phyloP scores from a whole-genome alignment of 306 rosid species.

The Alnus glutinosa region DNA sequence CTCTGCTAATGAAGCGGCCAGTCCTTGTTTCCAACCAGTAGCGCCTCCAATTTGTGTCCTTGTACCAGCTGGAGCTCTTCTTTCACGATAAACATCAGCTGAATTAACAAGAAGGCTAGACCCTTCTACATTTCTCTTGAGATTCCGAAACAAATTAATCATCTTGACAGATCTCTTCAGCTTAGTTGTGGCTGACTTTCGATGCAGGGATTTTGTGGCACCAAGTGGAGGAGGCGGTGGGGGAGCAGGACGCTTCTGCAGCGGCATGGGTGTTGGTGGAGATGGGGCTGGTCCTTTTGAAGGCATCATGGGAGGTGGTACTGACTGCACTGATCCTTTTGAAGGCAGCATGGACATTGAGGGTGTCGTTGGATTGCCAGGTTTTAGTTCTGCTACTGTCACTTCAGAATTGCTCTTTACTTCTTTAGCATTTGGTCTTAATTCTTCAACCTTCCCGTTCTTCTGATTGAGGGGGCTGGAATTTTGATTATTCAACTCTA shows the following conservation, averaged over 20 bases:
- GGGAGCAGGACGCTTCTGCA: background rate
- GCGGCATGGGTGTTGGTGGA: background rate
- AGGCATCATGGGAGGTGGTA: slow-evolving; percentile 11
- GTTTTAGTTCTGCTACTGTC: background rate
- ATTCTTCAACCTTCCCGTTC: slow-evolving; percentile 1
- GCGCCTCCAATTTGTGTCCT: background rate
- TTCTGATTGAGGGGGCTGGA: background rate
- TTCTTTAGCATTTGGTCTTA: background rate
- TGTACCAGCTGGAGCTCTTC: background rate
- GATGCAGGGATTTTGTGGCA: slow-evolving; percentile 8
- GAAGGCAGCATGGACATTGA: background rate
- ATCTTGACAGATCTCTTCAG: slow-evolving; percentile 41
- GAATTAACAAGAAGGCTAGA: background rate
- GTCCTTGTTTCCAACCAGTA: slow-evolving; percentile 26
- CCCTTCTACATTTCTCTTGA: slow-evolving; percentile 36
- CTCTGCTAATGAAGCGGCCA: slow-evolving; percentile 42
- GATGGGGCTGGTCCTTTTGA: background rate
- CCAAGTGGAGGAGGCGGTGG: slow-evolving; percentile 38
- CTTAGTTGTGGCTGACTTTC: slow-evolving; percentile 27
- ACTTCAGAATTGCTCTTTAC: background rate
- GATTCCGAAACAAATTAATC: slow-evolving; percentile 30
- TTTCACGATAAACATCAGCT: background rate
- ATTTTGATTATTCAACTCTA: background rate
- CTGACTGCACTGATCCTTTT: background rate
- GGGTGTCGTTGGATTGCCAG: background rate